A percentile compares a stretch with the other conserved stretches of the same genome.
Conservation (phyloP, 2,329 filamentous ascomycete species). For the Clonostachys rosea region DNA sequence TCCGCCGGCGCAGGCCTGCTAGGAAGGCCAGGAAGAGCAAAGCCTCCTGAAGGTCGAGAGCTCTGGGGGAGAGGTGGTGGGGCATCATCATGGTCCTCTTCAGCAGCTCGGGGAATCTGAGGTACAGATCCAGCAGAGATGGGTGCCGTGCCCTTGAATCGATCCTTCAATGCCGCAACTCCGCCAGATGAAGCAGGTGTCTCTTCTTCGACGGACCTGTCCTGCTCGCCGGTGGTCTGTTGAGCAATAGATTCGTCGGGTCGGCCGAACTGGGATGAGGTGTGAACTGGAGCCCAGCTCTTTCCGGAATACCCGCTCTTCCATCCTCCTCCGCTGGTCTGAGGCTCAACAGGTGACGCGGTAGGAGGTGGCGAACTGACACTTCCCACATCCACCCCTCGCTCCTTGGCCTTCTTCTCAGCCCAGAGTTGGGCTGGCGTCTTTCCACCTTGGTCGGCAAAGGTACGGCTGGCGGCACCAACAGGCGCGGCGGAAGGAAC, state of each 20-base stretch:
- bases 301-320: slow-evolving; percentile 90
- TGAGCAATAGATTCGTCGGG: slow-evolving; percentile 42
- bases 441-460: slow-evolving; percentile 92
- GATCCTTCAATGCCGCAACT: slow-evolving; percentile 72
- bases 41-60: slow-evolving; percentile 68
- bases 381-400: slow-evolving; percentile 34
- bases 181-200: slow-evolving; percentile 56
- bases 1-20: slow-evolving; percentile 51
- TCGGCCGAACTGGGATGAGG: slow-evolving; percentile 60
- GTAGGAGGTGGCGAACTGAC: slow-evolving; percentile 26
- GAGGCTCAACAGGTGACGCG: slow-evolving; percentile 48
- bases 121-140: slow-evolving; percentile 48
- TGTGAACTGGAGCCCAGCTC: slow-evolving; percentile 82
- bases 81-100: slow-evolving; percentile 38
- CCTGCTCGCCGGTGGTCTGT: slow-evolving; percentile 58
- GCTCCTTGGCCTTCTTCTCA: slow-evolving; percentile 87
- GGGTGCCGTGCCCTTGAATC: slow-evolving; percentile 73
- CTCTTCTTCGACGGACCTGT: slow-evolving; percentile 40
- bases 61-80: slow-evolving; percentile 44
- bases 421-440: slow-evolving; percentile 97
- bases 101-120: slow-evolving; percentile 23
- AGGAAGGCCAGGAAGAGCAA: slow-evolving; percentile 75
- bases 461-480: slow-evolving; percentile 82
- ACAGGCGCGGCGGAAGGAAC: slow-evolving; percentile 55
- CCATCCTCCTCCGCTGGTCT: slow-evolving; percentile 72